Conservation (phyloP, 495 filamentous ascomycete genomes). For the Aspergillus funiculosus region DNA sequence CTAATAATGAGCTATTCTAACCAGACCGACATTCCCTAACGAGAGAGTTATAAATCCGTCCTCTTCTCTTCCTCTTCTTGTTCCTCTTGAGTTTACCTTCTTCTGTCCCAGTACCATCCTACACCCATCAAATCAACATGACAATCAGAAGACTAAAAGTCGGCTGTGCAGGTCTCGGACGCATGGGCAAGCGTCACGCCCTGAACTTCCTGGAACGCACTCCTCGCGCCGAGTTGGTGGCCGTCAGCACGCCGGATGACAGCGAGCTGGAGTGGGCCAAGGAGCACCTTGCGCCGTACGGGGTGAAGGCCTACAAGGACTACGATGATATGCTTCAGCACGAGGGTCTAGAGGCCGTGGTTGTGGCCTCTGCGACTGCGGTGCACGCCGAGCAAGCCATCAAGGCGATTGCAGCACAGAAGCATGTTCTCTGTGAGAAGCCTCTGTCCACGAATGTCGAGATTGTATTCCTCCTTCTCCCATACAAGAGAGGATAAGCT, state of each 20-base stretch:
- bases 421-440: slow-evolving; percentile 55
- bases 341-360: slow-evolving; percentile 47
- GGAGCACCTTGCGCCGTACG: slow-evolving; percentile 41
- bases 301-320: slow-evolving; percentile 44
- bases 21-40: slow-evolving; percentile 15
- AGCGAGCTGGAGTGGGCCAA: slow-evolving; percentile 49
- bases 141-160: slow-evolving; percentile 40
- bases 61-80: slow-evolving; percentile 1
- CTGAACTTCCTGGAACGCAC: slow-evolving; percentile 48
- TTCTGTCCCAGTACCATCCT: background rate
- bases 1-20: background rate
- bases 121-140: slow-evolving; percentile 28
- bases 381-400: slow-evolving; percentile 54
- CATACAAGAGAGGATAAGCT: background rate
- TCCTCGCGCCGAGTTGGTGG: slow-evolving; percentile 49
- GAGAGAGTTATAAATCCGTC: background rate
- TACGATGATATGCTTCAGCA: slow-evolving; percentile 55
- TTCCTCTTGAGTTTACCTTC: background rate
- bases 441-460: slow-evolving; percentile 46
- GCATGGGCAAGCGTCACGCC: slow-evolving; percentile 55
- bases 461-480: slow-evolving; percentile 31
- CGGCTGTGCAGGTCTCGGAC: slow-evolving; percentile 50
- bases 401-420: slow-evolving; percentile 48
- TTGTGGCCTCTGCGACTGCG: slow-evolving; percentile 48
- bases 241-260: slow-evolving; percentile 45